Evolutionary conservation across 1,284 basidiomycete genomes (phyloP).

Genomic region (Stygiomarasmius scandens): DNA sequence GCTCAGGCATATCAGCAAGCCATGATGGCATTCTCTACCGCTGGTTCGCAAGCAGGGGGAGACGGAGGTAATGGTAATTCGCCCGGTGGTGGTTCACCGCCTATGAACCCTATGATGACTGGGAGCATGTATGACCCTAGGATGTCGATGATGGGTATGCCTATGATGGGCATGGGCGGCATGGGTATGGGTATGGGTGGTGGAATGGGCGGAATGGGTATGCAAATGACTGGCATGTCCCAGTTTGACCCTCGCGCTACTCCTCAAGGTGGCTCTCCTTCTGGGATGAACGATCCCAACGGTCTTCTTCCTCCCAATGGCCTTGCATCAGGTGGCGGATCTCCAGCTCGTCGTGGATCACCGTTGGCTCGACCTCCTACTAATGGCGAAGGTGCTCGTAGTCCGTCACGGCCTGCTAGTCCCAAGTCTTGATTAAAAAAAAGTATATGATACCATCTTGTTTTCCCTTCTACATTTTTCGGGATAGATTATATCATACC

Average conservation of each 20-base stretch:
- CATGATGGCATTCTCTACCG: slow-evolving; percentile 85
- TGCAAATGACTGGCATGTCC: slow-evolving; percentile 65
- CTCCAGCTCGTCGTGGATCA: slow-evolving; percentile 44
- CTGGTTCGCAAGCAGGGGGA: slow-evolving; percentile 74
- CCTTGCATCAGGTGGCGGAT: slow-evolving; percentile 38
- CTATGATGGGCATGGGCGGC: slow-evolving; percentile 48
- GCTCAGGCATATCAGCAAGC: slow-evolving; percentile 89
- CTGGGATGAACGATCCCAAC: slow-evolving; percentile 24
- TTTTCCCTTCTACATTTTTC: not conserved
- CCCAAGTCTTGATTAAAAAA: slow-evolving; percentile 35
- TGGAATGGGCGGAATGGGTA: slow-evolving; percentile 53
- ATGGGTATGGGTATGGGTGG: slow-evolving; percentile 31
- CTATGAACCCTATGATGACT: slow-evolving; percentile 61
- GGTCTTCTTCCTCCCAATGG: slow-evolving; percentile 39
- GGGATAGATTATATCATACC: not conserved
- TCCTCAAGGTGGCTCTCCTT: slow-evolving; percentile 30
- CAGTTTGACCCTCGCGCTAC: slow-evolving; percentile 58
- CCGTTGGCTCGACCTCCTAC: slow-evolving; percentile 39
- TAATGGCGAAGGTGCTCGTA: slow-evolving; percentile 27
- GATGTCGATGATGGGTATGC: slow-evolving; percentile 59
- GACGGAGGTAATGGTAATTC: slow-evolving; percentile 32
- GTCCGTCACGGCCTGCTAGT: slow-evolving; percentile 38
- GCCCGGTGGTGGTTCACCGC: slow-evolving; percentile 9
- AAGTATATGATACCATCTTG: not conserved
- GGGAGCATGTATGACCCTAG: slow-evolving; percentile 52